These are phyloP conservation scores for Carex scoparia DNA, from an alignment of 176 grass and related monocot genomes.

Conservation along the genomic window DNA sequence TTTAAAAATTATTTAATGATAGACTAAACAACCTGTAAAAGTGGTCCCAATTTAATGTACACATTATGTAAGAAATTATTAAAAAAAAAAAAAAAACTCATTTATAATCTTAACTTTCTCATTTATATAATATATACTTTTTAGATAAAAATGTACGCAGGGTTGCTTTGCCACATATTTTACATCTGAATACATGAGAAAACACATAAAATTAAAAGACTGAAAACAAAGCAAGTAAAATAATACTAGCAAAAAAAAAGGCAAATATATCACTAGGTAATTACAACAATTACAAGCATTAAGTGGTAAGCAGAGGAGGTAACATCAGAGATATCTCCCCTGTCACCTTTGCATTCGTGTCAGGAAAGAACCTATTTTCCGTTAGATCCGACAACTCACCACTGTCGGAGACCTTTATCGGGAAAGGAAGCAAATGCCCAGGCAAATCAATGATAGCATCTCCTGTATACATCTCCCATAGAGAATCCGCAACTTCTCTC, in stretches of 20 bases:
- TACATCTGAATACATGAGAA: background rate
- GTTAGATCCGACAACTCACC: constrained; percentile 56
- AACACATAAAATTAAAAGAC: too few relatives aligned
- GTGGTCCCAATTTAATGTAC: too few relatives aligned
- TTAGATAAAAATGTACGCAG: too few relatives aligned
- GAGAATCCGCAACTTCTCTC: constrained; percentile 29
- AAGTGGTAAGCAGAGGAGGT: constrained; percentile 69
- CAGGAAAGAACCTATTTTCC: constrained; percentile 56
- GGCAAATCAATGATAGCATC: constrained; percentile 51
- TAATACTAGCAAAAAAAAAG: too few relatives aligned
- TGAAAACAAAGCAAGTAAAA: background rate
- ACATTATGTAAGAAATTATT: too few relatives aligned
- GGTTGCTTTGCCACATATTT: background rate
- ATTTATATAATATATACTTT: too few relatives aligned
- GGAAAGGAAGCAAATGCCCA: constrained; percentile 76
- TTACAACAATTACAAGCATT: constrained; percentile 17
- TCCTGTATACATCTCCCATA: constrained; percentile 60
- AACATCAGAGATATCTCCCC: constrained; percentile 50
- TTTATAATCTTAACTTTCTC: too few relatives aligned
- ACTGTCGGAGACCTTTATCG: constrained; percentile 49
- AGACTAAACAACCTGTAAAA: too few relatives aligned
- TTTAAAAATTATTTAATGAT: too few relatives aligned
- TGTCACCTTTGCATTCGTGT: constrained; percentile 53
- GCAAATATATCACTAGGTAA: background rate
- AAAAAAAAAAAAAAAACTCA: too few relatives aligned